phyloP scores from a whole-genome alignment of 345 rosid species.

The Euphorbia lathyris region DNA sequence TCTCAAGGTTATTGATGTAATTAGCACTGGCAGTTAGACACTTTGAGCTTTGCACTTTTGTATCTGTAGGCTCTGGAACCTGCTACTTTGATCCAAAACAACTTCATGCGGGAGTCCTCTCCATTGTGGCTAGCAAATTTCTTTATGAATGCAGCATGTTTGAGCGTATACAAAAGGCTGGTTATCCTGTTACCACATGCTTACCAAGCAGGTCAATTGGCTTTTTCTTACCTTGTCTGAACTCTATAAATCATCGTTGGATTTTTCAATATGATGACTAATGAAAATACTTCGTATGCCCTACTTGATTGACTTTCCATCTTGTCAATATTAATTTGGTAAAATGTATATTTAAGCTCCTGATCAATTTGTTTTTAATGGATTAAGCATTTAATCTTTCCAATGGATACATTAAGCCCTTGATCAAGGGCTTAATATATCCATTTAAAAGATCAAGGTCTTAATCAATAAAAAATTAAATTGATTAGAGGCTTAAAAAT shows the following conservation, averaged over 20 bases:
- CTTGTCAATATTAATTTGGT: neutral
- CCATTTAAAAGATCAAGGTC: too few relatives aligned
- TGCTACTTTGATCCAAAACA: conserved; percentile 96
- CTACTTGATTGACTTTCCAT: neutral
- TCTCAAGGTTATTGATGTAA: conserved; percentile 19
- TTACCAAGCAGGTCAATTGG: conserved; percentile 70
- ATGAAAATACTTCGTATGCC: neutral
- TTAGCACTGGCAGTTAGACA: conserved; percentile 8
- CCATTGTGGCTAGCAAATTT: conserved; percentile 85
- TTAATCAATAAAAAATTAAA: too few relatives aligned
- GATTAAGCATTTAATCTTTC: too few relatives aligned
- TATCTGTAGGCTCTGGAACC: conserved; percentile 87
- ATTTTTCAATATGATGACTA: neutral
- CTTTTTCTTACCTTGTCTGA: neutral
- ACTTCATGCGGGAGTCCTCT: conserved; percentile 96
- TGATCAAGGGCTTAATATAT: too few relatives aligned
- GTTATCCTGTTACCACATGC: conserved; percentile 89
- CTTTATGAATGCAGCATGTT: conserved; percentile 93
- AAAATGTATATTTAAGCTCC: too few relatives aligned
- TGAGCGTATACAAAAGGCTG: conserved; percentile 95
- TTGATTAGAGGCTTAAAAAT: too few relatives aligned
- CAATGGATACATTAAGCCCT: too few relatives aligned
- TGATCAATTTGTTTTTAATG: too few relatives aligned
- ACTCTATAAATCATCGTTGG: too few relatives aligned
- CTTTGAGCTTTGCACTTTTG: conserved; percentile 22